phyloP scores from a whole-genome alignment of 2,329 filamentous ascomycete genomes.

The Anthostomella pinea region DNA sequence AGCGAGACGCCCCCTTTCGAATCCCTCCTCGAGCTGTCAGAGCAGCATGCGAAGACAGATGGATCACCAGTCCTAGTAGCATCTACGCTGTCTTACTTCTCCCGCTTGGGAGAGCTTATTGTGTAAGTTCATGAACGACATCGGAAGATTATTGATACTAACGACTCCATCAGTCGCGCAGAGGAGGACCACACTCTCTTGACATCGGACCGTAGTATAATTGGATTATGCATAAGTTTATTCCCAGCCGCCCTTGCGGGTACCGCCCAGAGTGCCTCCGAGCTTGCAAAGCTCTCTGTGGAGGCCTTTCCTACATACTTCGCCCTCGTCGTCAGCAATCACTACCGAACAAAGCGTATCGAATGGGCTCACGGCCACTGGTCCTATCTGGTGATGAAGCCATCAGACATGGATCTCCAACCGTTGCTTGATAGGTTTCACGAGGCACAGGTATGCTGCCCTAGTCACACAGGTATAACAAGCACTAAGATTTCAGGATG shows the following conservation, averaged over 20 bases:
- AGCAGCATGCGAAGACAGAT: slow-evolving; percentile 13
- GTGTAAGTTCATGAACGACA: slow-evolving; percentile 6
- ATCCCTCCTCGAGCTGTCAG: slow-evolving; percentile 14
- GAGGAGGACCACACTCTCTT: slow-evolving; percentile 13
- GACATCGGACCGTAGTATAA: slow-evolving; percentile 4
- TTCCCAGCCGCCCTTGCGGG: slow-evolving; percentile 16
- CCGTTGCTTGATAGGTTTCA: slow-evolving; percentile 14
- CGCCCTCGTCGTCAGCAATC: slow-evolving; percentile 7
- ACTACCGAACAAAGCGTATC: slow-evolving; percentile 10
- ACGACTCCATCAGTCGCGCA: slow-evolving; percentile 4
- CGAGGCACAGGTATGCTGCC: slow-evolving; percentile 3
- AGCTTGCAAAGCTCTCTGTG: slow-evolving; percentile 12
- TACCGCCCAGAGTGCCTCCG: slow-evolving; percentile 9
- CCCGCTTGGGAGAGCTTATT: slow-evolving; percentile 14
- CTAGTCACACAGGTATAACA: slow-evolving; percentile 1
- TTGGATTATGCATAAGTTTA: slow-evolving; percentile 16
- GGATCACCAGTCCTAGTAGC: slow-evolving; percentile 14
- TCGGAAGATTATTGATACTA: not conserved
- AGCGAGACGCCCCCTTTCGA: slow-evolving; percentile 11
- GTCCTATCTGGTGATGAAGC: slow-evolving; percentile 14
- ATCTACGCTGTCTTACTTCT: slow-evolving; percentile 14
- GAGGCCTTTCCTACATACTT: slow-evolving; percentile 15
- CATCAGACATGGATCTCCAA: slow-evolving; percentile 5
- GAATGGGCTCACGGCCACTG: slow-evolving; percentile 14
- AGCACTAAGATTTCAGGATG: slow-evolving; percentile 4